Percentiles rank a stretch among this genome's conserved stretches.
Evolutionary conservation across 345 rosid genomes (phyloP).

Genomic region (Turnera subulata): DNA sequence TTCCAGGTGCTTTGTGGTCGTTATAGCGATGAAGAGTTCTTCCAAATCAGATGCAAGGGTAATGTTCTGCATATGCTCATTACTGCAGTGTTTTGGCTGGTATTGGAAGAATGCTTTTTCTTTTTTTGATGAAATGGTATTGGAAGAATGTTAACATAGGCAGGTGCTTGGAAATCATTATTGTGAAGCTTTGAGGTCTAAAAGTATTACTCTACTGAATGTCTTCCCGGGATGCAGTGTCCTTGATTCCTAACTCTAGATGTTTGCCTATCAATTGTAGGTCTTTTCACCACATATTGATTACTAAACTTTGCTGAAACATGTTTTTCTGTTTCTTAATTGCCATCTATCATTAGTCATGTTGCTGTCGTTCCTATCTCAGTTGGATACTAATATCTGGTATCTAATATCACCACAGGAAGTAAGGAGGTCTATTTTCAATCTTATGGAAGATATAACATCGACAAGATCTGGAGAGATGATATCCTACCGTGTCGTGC

Average conservation of each 20-base stretch:
- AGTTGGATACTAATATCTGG: background rate
- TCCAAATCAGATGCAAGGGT: conserved; percentile 77
- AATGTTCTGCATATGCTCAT: background rate
- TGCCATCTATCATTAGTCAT: background rate
- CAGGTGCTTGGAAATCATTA: too few relatives aligned
- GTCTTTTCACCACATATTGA: too few relatives aligned
- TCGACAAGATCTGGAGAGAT: conserved; percentile 80
- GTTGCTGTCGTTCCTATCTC: background rate
- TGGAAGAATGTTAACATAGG: too few relatives aligned
- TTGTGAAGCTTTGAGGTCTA: too few relatives aligned
- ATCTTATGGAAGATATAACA: conserved; percentile 64
- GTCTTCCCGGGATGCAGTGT: too few relatives aligned
- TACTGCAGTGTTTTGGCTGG: background rate
- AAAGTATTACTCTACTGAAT: too few relatives aligned
- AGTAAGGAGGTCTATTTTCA: conserved; percentile 64
- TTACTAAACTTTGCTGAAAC: too few relatives aligned
- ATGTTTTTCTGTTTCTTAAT: background rate
- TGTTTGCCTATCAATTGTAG: too few relatives aligned
- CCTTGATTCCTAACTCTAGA: too few relatives aligned
- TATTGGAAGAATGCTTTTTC: too few relatives aligned
- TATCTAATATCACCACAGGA: conserved; percentile 41
- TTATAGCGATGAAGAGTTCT: conserved; percentile 75
- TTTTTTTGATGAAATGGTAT: too few relatives aligned
- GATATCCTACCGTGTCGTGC: conserved; percentile 85
- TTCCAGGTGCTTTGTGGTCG: conserved; percentile 81